Conservation (phyloP, 225 moss, liverwort and hornwort genomes). For the Neckera pumila region DNA sequence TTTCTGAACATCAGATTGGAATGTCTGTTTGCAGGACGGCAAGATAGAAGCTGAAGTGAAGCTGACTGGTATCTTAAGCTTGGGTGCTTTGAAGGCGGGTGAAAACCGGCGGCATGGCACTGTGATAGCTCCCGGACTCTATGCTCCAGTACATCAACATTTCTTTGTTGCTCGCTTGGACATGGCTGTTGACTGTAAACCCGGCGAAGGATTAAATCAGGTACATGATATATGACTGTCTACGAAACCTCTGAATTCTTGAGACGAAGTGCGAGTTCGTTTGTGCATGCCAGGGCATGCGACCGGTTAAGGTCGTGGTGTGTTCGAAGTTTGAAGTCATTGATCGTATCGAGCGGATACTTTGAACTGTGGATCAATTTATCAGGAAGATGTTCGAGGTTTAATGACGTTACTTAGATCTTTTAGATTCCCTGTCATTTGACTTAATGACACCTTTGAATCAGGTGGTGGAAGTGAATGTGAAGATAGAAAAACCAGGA, state of each 20-base stretch:
- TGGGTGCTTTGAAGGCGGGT: constrained; percentile 63
- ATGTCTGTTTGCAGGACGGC: constrained; percentile 50
- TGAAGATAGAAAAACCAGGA: constrained; percentile 60
- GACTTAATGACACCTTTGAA: not conserved
- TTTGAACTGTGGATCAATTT: not conserved
- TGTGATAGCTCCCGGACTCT: constrained; percentile 76
- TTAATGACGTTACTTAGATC: not conserved
- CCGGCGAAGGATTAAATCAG: constrained; percentile 76
- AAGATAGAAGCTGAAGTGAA: constrained; percentile 87
- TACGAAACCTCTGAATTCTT: constrained; percentile 8
- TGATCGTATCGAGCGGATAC: not conserved
- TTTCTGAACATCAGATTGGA: not conserved
- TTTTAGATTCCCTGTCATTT: not conserved
- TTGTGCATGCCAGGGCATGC: not conserved
- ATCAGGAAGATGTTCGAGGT: not conserved
- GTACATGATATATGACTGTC: constrained; percentile 4
- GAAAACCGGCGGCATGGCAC: constrained; percentile 74
- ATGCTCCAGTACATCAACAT: constrained; percentile 83
- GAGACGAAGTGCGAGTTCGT: not conserved
- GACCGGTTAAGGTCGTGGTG: not conserved
- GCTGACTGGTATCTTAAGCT: constrained; percentile 72
- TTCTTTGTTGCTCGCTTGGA: constrained; percentile 83
- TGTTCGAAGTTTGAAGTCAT: not conserved
- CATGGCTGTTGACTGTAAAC: constrained; percentile 78
- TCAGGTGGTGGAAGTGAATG: constrained; percentile 82